phyloP scores from a whole-genome alignment of 2,329 filamentous ascomycete species.

The Trichoderma koningiopsis region DNA sequence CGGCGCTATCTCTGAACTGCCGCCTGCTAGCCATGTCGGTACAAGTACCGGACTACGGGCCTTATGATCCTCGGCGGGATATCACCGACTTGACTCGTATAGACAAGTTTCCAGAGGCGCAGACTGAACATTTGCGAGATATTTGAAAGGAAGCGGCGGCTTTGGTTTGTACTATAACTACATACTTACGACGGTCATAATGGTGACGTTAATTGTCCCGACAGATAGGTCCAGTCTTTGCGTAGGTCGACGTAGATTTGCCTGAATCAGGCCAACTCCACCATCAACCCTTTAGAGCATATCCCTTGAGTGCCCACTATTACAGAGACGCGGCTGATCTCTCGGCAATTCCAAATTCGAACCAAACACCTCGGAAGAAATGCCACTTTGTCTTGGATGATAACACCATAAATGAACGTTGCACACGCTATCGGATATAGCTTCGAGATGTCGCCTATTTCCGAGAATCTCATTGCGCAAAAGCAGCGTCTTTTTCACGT shows the following conservation, averaged over 20 bases:
- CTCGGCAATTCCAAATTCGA: background rate
- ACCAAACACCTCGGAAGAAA: background rate
- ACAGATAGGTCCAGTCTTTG: background rate
- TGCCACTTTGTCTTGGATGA: background rate
- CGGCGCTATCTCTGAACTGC: background rate
- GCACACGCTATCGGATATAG: background rate
- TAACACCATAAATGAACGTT: background rate
- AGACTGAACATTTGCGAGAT: background rate
- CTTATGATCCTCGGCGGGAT: background rate
- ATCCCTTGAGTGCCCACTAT: background rate
- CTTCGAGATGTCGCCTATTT: background rate
- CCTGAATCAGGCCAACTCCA: background rate
- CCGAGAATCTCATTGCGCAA: background rate
- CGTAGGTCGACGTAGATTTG: background rate
- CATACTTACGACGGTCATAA: background rate
- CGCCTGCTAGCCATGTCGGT: background rate
- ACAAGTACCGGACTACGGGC: background rate
- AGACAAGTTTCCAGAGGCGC: background rate
- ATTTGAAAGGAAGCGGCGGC: background rate
- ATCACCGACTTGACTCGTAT: background rate
- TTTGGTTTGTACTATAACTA: background rate
- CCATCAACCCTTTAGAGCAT: background rate
- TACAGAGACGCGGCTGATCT: background rate
- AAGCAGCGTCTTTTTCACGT: background rate
- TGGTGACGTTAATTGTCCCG: background rate